Conservation (phyloP, 495 filamentous ascomycete genomes). For the Daldinia grandis region DNA sequence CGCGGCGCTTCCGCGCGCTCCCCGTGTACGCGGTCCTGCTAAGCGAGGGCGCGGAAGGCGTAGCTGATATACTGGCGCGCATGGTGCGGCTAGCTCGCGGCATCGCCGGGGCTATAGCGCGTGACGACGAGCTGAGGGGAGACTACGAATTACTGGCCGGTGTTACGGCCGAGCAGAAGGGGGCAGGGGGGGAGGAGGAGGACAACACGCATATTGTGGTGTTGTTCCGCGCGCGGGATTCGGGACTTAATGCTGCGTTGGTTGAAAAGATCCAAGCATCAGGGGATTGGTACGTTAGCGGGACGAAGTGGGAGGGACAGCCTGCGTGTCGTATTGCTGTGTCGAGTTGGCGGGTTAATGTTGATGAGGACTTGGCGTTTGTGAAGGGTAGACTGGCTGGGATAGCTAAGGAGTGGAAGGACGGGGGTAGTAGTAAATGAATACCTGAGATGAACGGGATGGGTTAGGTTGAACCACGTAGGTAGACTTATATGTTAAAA, state of each 20-base stretch:
- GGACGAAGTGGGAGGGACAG: slow-evolving; percentile 76
- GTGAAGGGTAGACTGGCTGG: slow-evolving; percentile 48
- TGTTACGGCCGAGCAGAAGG: slow-evolving; percentile 13
- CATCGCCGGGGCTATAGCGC: slow-evolving; percentile 67
- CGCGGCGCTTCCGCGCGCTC: slow-evolving; percentile 85
- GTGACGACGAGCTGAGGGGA: slow-evolving; percentile 48
- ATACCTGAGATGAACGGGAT: not conserved
- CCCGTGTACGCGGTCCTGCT: slow-evolving; percentile 84
- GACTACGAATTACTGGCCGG: slow-evolving; percentile 73
- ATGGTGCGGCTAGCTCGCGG: slow-evolving; percentile 75
- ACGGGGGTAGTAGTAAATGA: slow-evolving; percentile 9
- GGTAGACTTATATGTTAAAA: not conserved
- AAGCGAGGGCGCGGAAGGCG: slow-evolving; percentile 77
- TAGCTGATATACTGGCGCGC: slow-evolving; percentile 72
- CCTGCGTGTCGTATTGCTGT: slow-evolving; percentile 83
- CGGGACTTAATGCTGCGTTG: slow-evolving; percentile 69
- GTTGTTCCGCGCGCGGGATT: slow-evolving; percentile 78
- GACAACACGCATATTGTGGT: slow-evolving; percentile 76
- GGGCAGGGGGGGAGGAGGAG: slow-evolving; percentile 12
- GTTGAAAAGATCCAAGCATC: slow-evolving; percentile 76
- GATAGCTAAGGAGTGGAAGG: slow-evolving; percentile 34
- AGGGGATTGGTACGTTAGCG: slow-evolving; percentile 81
- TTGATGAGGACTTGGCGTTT: slow-evolving; percentile 62
- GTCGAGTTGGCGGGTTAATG: slow-evolving; percentile 78
- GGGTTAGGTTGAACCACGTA: not conserved